Base-by-base conservation (phyloP, 140 eudicot genomes). In the Erigeron philadelphicus region DNA sequence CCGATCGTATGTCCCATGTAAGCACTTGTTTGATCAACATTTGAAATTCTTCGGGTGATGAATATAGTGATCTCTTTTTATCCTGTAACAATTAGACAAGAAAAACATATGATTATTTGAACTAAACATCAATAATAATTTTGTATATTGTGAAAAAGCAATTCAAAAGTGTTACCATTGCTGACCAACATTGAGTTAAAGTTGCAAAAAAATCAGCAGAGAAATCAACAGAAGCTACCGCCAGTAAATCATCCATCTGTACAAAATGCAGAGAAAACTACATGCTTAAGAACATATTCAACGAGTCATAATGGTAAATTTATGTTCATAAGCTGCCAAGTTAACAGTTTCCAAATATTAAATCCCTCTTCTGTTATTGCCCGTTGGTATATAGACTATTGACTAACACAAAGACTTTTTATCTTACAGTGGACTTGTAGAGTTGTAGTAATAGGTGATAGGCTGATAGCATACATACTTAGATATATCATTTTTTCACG, bases 1-100 rank as follows among this genome's bases (percentile, higher is more conserved):
- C 70, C 11, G 96, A 92, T 40, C 98, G 69, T 73, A 92, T 92
- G 77, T 92, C 98, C 95, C 96, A 92, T 50, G 88, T 80, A 72
- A 93, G 96, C 76, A 93, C 96, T 68, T 93, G 96, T 72, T 73
- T 73, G 72, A 89, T 76, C 79, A 93, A 83, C 50, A 16, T 73
- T 72, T 79, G 77, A 66, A 86, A 86, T 78, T 93, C 96, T 47
- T 81, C 82, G 0, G 88, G 81, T 15, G 98, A 89, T 59, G 80
- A 47, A 67, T 89, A 84, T 16, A 88, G 77, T 0, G 93, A 86
- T 81, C 78, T 86, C 72, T 78, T 56, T 56, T 56, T 88, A 47
- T 61, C 88, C 96, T 92, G 90, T 19, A 74, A 78, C 35, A 64
- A 3, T 12, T 42, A 8, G 35, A 21, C 47, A 21, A 19, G 49